Percentiles rank a stretch among this genome's conserved stretches.
phyloP scores from a whole-genome alignment of 441 rosid genomes.

The Erodium texanum region DNA sequence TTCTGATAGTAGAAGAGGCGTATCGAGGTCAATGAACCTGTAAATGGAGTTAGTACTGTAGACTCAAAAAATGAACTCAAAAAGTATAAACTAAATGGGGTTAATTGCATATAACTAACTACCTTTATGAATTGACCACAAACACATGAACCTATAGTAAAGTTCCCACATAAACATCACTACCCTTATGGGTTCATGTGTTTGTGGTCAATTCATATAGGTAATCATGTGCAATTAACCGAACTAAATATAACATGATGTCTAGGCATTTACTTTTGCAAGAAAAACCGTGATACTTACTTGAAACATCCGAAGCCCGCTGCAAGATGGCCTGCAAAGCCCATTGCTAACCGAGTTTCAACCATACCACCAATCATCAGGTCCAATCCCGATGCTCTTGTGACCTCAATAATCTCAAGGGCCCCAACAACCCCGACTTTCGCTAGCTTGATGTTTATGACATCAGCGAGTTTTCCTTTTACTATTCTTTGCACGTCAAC shows the following conservation, averaged over 20 bases:
- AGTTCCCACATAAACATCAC: too few relatives aligned
- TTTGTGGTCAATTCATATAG: too few relatives aligned
- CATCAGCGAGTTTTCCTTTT: conserved; percentile 52
- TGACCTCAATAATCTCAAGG: conserved; percentile 60
- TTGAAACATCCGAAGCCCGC: conserved; percentile 76
- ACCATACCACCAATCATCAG: conserved; percentile 93
- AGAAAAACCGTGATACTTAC: conserved; percentile 30
- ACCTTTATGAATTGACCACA: too few relatives aligned
- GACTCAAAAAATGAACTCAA: too few relatives aligned
- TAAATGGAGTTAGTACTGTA: conserved; percentile 10
- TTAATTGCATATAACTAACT: too few relatives aligned
- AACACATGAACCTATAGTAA: too few relatives aligned
- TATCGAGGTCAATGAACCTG: conserved; percentile 79
- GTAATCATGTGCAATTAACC: too few relatives aligned
- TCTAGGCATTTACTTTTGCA: too few relatives aligned
- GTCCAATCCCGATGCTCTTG: conserved; percentile 48
- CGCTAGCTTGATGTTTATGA: conserved; percentile 74
- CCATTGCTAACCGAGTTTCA: conserved; percentile 88
- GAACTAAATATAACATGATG: too few relatives aligned
- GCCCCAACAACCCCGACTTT: conserved; percentile 76
- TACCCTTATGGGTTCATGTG: too few relatives aligned
- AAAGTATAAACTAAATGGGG: too few relatives aligned
- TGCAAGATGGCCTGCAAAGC: conserved; percentile 31
- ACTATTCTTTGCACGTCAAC: conserved; percentile 61
- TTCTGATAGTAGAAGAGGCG: conserved; percentile 71